Conservation (phyloP, 441 rosid genomes). For the Arabidopsis lyrata region DNA sequence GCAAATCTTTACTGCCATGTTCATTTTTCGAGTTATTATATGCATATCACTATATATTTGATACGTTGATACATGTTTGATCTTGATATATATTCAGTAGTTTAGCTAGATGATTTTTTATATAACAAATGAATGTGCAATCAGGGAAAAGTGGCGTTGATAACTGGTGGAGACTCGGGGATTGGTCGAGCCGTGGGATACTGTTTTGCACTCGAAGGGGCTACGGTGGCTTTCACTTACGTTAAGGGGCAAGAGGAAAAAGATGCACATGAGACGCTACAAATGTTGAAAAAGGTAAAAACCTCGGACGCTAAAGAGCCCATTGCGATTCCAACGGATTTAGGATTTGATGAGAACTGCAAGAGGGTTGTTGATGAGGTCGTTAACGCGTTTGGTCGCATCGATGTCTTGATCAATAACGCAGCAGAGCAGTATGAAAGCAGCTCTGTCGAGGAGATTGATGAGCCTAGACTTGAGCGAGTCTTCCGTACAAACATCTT, state of each 20-base stretch:
- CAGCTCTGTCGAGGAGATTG: conserved; percentile 47
- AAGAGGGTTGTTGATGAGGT: conserved; percentile 68
- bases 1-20: background rate
- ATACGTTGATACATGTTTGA: background rate
- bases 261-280: conserved; percentile 66
- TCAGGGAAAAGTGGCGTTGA: conserved; percentile 76
- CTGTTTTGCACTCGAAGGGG: conserved; percentile 65
- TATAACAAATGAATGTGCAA: background rate
- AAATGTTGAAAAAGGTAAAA: conserved; percentile 59
- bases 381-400: conserved; percentile 51
- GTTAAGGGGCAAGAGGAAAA: conserved; percentile 69
- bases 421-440: conserved; percentile 52
- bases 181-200: conserved; percentile 72
- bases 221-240: conserved; percentile 80
- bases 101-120: background rate
- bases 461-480: conserved; percentile 49
- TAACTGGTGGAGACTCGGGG: conserved; percentile 85
- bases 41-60: background rate
- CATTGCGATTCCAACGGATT: conserved; percentile 58
- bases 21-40: background rate
- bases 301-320: conserved; percentile 61
- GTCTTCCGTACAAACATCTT: conserved; percentile 55
- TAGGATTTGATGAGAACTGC: conserved; percentile 75
- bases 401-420: conserved; percentile 51
- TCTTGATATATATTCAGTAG: background rate